Percentiles rank a stretch among this genome's conserved stretches.
Evolutionary conservation across 352 stramenopile species (phyloP).

Genomic region (Thalassiosira livingstoniorum): DNA sequence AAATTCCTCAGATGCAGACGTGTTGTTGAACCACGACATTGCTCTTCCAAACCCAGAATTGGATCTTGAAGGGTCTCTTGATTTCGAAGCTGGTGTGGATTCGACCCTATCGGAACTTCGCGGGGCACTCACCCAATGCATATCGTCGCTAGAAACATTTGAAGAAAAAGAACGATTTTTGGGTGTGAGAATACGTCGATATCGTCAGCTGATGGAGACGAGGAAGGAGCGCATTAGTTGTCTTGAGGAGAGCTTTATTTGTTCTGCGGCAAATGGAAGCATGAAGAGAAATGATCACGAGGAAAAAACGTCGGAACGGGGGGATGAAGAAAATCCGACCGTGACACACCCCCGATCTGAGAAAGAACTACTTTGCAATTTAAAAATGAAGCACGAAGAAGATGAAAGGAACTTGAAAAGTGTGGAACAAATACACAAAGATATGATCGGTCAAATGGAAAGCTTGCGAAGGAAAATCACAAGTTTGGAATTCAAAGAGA

Average conservation of each 20-base stretch:
- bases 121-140: slow-evolving; percentile 24
- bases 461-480: slow-evolving; percentile 36
- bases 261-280: not conserved
- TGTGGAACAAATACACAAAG: slow-evolving; percentile 40
- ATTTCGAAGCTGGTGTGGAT: slow-evolving; percentile 16
- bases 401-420: slow-evolving; percentile 26
- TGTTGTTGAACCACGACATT: too few species aligned
- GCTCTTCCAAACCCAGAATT: too few species aligned
- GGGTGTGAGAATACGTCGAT: slow-evolving; percentile 23
- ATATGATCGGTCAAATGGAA: slow-evolving; percentile 53
- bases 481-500: slow-evolving; percentile 35
- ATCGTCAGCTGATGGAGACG: slow-evolving; percentile 35
- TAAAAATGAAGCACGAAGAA: slow-evolving; percentile 22
- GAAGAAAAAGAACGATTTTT: slow-evolving; percentile 56
- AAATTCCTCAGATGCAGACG: too few species aligned
- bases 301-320: not conserved
- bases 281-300: not conserved
- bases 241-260: not conserved
- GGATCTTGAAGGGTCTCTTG: too few species aligned
- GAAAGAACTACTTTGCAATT: not conserved
- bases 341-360: too few species aligned
- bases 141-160: slow-evolving; percentile 35
- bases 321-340: slow-evolving; percentile 17
- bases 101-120: slow-evolving; percentile 31
- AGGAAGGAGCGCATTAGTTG: slow-evolving; percentile 23